These are phyloP conservation scores for Ustulina deusta DNA, from an alignment of 2,329 filamentous ascomycete genomes.

Conservation along the genomic window DNA sequence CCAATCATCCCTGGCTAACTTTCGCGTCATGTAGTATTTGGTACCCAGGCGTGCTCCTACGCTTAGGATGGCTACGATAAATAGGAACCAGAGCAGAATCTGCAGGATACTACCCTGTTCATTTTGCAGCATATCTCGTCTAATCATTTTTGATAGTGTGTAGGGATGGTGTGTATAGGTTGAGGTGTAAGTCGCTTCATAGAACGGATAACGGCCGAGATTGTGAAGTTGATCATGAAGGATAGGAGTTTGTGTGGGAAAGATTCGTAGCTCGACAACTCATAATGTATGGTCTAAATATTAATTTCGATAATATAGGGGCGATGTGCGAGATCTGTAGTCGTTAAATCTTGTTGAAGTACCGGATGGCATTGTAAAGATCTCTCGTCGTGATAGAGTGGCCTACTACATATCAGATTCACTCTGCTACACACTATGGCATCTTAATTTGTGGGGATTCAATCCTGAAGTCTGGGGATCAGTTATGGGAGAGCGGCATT, in stretches of 20 bases:
- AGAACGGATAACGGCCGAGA: background rate
- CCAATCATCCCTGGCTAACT: constrained; percentile 41
- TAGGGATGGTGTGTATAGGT: constrained; percentile 1
- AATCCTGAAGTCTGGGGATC: background rate
- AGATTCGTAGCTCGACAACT: background rate
- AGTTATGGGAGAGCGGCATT: background rate
- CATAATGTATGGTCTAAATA: background rate
- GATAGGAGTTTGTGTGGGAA: constrained; percentile 8
- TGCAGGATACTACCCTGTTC: constrained; percentile 36
- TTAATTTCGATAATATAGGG: background rate
- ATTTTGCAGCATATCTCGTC: constrained; percentile 14
- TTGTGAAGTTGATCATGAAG: constrained; percentile 12
- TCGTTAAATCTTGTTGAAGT: background rate
- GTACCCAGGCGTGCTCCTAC: constrained; percentile 38
- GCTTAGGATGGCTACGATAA: constrained; percentile 37
- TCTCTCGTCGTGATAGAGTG: background rate
- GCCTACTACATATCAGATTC: constrained; percentile 19
- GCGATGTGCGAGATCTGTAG: background rate
- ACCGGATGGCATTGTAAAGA: constrained; percentile 8
- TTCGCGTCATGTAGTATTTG: constrained; percentile 40
- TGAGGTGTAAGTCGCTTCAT: constrained; percentile 1
- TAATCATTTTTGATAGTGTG: constrained; percentile 25
- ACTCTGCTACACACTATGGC: background rate
- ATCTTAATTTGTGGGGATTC: constrained; percentile 3
- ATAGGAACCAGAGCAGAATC: constrained; percentile 41